Percentiles rank a stretch among this genome's conserved stretches.
These are phyloP conservation scores for Purshia tridentata DNA, from an alignment of 306 rosid genomes.

Conservation along the genomic window DNA sequence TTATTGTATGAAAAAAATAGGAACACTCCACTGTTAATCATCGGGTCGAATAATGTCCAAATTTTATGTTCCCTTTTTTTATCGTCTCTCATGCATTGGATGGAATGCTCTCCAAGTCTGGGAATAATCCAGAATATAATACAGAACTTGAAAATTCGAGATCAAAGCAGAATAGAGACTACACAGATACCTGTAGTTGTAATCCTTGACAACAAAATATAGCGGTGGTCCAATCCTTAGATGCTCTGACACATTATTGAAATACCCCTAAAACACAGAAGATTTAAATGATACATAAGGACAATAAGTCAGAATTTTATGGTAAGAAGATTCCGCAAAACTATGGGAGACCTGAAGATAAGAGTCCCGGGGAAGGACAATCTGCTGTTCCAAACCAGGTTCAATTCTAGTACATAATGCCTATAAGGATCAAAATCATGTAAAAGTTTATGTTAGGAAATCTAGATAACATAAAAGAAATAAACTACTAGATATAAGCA, in stretches of 20 bases:
- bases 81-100: not conserved
- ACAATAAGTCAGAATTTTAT: not conserved
- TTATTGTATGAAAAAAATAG: too few species aligned
- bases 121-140: not conserved
- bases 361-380: conserved; percentile 98
- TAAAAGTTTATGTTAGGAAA: conserved; percentile 10
- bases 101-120: not conserved
- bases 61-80: not conserved
- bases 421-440: conserved; percentile 35
- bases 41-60: too few species aligned
- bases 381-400: conserved; percentile 90
- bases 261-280: conserved; percentile 65
- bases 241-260: conserved; percentile 68
- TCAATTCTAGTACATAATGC: conserved; percentile 83
- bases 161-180: not conserved
- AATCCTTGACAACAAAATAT: conserved; percentile 87
- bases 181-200: conserved; percentile 73
- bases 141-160: not conserved
- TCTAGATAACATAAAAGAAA: not conserved
- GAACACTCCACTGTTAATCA: not conserved
- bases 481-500: not conserved
- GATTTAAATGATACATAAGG: not conserved
- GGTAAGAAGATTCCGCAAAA: conserved; percentile 1
- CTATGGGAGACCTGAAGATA: conserved; percentile 78
- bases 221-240: conserved; percentile 94